Evolutionary conservation across 805 yeast genomes (phyloP), one percentile per base, ranked within the genome.

Genomic region (Wickerhamomyces queroliae): DNA sequence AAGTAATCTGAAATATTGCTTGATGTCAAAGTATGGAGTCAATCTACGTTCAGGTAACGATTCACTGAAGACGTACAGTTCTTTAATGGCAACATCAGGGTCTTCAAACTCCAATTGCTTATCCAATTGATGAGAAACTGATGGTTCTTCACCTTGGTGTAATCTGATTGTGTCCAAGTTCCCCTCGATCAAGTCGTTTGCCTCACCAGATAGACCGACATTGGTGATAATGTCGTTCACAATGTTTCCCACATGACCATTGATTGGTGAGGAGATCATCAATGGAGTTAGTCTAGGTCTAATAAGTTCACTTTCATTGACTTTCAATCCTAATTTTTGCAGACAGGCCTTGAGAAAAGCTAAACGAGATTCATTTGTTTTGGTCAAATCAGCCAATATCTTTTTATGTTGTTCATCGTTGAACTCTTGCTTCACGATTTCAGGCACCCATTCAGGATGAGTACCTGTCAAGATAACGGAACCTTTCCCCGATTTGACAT

Each of bases 401-500:
- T 50, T 40, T 7, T 50, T 45, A 36, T 63, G 61, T 15, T 64
- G 33, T 45, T 60, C 35, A 44, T 64, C 41, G 10, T 55, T 47
- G 2, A 44, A 41, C 2, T 62, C 47, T 21, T 63, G 64, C 16
- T 61, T 61, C 44, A 73, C 62, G 46, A 80, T 50, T 13, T 72
- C 63, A 13, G 88, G 82, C 3, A 78, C 67, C 55, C 80, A 89
- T 60, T 93, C 99, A 0, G 96, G 95, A 61, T 93, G 99, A 0
- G 87, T 74, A 1, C 98, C 98, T 12, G 83, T 70, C 11, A 93
- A 68, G 9, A 93, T 61, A 0, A 81, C 96, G 27, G 63, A 64
- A 3, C 99, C 99, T 28, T 72, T 64, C 2, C 95, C 96, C 3
- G 78, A 75, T 9, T 67, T 64, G 49, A 87, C 76, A 42, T 72